Evolutionary conservation across 805 yeast genomes (phyloP).

Genomic region (Babjeviella inositovora): DNA sequence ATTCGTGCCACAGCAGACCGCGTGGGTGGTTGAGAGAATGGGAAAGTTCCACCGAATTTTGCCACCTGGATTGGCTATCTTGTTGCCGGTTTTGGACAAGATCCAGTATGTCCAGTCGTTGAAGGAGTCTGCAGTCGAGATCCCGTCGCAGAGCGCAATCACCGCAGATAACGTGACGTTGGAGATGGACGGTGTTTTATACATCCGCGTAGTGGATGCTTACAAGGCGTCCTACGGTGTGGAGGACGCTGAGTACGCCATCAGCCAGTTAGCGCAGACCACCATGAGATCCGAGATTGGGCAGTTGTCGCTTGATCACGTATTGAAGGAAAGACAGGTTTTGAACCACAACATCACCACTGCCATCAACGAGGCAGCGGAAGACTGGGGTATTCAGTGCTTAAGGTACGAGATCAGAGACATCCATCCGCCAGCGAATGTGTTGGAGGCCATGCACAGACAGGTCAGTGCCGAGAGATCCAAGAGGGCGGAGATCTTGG

Average conservation of each 20-base stretch:
- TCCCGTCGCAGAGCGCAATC: slow-evolving; percentile 73
- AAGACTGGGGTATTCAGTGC: slow-evolving; percentile 76
- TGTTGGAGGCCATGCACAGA: slow-evolving; percentile 81
- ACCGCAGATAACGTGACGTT: slow-evolving; percentile 76
- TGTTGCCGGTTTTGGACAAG: slow-evolving; percentile 59
- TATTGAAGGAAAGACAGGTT: slow-evolving; percentile 58
- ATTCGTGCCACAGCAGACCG: slow-evolving; percentile 83
- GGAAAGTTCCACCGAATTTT: slow-evolving; percentile 61
- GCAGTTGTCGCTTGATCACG: slow-evolving; percentile 64
- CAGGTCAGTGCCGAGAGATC: slow-evolving; percentile 81
- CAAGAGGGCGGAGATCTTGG: slow-evolving; percentile 76
- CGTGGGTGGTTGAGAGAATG: slow-evolving; percentile 87
- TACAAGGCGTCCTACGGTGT: slow-evolving; percentile 81
- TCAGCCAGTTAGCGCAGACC: slow-evolving; percentile 76
- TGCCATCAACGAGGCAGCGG: slow-evolving; percentile 75
- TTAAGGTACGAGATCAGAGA: slow-evolving; percentile 78
- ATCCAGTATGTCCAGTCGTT: slow-evolving; percentile 71
- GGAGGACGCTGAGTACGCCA: slow-evolving; percentile 77
- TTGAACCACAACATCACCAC: slow-evolving; percentile 58
- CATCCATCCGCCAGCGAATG: slow-evolving; percentile 76
- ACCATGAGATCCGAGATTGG: slow-evolving; percentile 88
- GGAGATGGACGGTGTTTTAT: slow-evolving; percentile 74
- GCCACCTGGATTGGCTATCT: slow-evolving; percentile 63
- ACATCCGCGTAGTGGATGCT: slow-evolving; percentile 64
- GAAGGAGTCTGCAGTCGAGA: slow-evolving; percentile 75